Evolutionary conservation across 1,284 basidiomycete species (phyloP).

Genomic region (Melanopsichium pennsylvanicum): DNA sequence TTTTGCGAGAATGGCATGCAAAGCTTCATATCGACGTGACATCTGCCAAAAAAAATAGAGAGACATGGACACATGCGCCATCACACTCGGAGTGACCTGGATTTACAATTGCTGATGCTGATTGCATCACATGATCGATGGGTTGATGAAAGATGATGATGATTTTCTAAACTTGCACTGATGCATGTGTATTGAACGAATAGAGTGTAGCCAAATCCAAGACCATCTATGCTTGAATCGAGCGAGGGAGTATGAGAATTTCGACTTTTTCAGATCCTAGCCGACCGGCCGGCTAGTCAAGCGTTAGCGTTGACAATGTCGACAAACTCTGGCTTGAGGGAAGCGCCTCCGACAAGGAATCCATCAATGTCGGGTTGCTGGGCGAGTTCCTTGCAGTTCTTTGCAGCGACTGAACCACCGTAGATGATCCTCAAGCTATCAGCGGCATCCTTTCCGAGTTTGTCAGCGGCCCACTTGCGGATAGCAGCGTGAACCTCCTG

Average conservation of each 20-base stretch:
- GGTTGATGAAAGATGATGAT: no score
- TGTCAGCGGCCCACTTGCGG: constrained; percentile 77
- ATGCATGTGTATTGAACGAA: no score
- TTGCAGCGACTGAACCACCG: constrained; percentile 88
- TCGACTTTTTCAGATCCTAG: constrained; percentile 39
- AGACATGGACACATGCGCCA: no score
- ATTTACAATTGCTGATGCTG: no score
- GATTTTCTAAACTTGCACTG: no score
- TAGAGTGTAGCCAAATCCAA: constrained; percentile 8
- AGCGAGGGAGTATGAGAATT: no score
- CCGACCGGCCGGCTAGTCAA: constrained; percentile 37
- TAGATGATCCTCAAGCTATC: constrained; percentile 87
- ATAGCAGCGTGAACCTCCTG: constrained; percentile 90
- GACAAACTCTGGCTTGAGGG: constrained; percentile 85
- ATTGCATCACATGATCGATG: no score
- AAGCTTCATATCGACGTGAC: no score
- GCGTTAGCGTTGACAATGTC: constrained; percentile 80
- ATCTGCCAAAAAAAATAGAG: no score
- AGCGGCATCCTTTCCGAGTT: constrained; percentile 78
- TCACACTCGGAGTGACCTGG: no score
- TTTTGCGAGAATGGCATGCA: no score
- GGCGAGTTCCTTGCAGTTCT: constrained; percentile 78
- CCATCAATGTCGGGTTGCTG: constrained; percentile 87
- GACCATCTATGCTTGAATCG: not conserved
- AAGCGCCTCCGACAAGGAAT: constrained; percentile 98